Evolutionary conservation across 768 basidiomycete genomes (phyloP), one percentile per base, ranked within the genome.

Genomic region (Boletus fagicola): DNA sequence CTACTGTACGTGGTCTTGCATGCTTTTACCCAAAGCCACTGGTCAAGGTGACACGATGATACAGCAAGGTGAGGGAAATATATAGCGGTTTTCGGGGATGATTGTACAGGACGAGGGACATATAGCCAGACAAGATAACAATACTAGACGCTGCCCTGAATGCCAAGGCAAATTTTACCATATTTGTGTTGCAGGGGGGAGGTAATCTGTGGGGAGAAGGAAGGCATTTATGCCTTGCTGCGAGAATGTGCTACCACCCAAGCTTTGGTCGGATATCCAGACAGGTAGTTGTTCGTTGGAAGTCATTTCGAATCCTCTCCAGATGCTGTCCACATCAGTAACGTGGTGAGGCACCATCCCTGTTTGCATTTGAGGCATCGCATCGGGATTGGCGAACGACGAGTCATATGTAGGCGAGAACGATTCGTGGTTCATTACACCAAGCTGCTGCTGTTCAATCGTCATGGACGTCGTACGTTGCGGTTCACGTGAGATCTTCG

Each of bases 141-240:
- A 54, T 46, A 68, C 59, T 62, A 53, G 55, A 62, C 49, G 43
- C 26, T 44, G 61, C 43, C 39, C 45, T 40, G 31, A 47, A 46
- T 44, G 56, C 33, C 51, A 49, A 44, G 33, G 33, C 11, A 43
- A 28, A 43, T 36, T 57, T 78, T 69, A 92, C 89, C 88, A 91
- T 54, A 92, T 90, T 70, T 88, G 88, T 49, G 85, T 80, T 26
- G 83, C 80, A 56, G 85, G 76, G 2, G 87, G 85, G 50, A 90
- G 78, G 63, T 87, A 91, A 67, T 91, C 87, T 31, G 77, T 72
- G 16, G 91, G 91, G 38, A 93, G 77, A 47, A 93, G 76, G 74
- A 92, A 92, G 5, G 91, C 89, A 65, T 93, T 88, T 76, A 93
- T 90, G 60, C 92, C 91, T 64, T 88, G 82, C 69, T 90, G 88